A percentile compares a stretch with the other conserved stretches of the same genome.
phyloP scores from a whole-genome alignment of 2,329 filamentous ascomycete genomes.

The Sporothrix inflata region DNA sequence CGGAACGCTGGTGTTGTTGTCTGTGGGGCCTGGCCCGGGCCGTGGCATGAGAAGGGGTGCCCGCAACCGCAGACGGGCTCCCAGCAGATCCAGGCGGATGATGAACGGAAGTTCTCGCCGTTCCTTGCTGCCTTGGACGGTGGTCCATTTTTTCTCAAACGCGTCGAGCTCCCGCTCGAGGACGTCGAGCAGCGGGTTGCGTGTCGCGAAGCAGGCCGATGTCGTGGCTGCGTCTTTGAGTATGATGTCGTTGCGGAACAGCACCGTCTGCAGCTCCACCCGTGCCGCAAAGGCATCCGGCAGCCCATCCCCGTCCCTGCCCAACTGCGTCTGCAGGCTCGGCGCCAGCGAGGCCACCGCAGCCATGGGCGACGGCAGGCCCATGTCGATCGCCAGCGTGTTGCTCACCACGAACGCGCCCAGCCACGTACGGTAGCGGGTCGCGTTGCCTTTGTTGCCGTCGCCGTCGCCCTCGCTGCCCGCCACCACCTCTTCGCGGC shows the following conservation, averaged over 20 bases:
- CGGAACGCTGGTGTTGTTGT: background rate
- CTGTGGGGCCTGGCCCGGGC: background rate
- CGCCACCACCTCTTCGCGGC: background rate
- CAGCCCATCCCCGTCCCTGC: background rate
- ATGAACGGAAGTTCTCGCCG: background rate
- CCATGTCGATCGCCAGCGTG: background rate
- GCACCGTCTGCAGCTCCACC: background rate
- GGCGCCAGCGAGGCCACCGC: background rate
- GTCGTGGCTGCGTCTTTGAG: background rate
- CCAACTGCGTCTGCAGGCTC: background rate
- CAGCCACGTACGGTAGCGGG: background rate
- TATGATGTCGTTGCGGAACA: background rate
- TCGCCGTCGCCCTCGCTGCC: background rate
- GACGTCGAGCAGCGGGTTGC: background rate
- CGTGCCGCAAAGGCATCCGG: background rate
- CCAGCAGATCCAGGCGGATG: background rate
- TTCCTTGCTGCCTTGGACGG: background rate
- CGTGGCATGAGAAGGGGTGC: background rate
- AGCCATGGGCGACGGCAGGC: background rate
- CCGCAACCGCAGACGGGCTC: background rate
- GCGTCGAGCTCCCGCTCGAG: background rate
- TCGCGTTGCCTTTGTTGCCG: background rate
- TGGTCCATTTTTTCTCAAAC: background rate
- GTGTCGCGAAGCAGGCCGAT: background rate
- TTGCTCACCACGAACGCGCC: conserved; percentile 1